Evolutionary conservation across 1,139 yeast genomes (phyloP).

Genomic region (Debaryomyces robertsiae): DNA sequence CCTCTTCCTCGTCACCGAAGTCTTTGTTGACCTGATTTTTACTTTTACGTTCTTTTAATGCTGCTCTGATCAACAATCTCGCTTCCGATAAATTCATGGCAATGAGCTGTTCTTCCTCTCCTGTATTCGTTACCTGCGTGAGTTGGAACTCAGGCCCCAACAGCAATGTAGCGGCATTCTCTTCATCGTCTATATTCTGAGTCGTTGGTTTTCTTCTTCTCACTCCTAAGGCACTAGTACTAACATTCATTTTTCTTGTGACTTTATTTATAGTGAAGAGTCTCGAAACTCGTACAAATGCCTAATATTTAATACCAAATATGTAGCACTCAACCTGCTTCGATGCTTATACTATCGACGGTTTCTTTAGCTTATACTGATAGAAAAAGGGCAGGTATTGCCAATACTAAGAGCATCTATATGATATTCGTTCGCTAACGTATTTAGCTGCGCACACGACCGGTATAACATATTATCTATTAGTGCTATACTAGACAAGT

Average conservation of each 20-base stretch:
- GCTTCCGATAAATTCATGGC: constrained; percentile 90
- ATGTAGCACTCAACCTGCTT: too few species aligned
- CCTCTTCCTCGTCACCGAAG: constrained; percentile 39
- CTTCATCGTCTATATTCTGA: constrained; percentile 76
- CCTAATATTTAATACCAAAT: background rate
- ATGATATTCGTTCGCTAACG: constrained; percentile 1
- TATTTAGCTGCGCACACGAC: background rate
- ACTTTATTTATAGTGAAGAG: background rate
- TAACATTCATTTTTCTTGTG: constrained; percentile 64
- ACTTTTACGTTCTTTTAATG: constrained; percentile 73
- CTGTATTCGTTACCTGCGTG: constrained; percentile 77
- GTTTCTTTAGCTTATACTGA: too few species aligned
- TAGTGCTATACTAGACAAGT: background rate
- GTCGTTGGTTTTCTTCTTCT: constrained; percentile 63
- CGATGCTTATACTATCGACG: too few species aligned
- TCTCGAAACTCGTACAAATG: background rate
- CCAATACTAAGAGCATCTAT: background rate
- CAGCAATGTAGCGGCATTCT: constrained; percentile 82
- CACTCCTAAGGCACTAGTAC: constrained; percentile 86
- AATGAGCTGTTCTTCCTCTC: constrained; percentile 73
- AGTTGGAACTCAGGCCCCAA: constrained; percentile 92
- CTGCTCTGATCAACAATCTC: constrained; percentile 84
- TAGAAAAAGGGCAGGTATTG: background rate
- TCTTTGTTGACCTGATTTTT: constrained; percentile 24
- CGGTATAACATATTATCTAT: background rate